Evolutionary conservation across 208 protist species (phyloP).

Genomic region (Trypanosoma platydactyli): DNA sequence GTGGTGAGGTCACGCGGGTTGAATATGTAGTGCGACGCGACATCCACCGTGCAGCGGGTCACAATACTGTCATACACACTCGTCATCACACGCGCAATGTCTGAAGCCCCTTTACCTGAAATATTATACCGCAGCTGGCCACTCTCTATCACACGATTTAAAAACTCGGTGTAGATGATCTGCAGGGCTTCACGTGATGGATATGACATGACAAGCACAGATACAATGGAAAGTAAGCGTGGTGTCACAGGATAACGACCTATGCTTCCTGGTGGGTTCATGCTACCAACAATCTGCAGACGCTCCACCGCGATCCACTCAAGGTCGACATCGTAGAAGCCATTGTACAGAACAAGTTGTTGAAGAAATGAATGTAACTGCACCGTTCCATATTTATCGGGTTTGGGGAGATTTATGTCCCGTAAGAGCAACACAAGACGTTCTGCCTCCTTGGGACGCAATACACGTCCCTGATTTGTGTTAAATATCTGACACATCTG

Average conservation of each 20-base stretch:
- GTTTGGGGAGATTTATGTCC: conserved; percentile 97
- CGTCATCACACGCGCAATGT: conserved; percentile 93
- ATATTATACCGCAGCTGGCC: conserved; percentile 67
- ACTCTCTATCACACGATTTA: conserved; percentile 90
- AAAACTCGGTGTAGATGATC: conserved; percentile 93
- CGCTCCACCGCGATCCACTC: conserved; percentile 96
- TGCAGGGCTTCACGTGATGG: conserved; percentile 92
- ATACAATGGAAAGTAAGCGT: conserved; percentile 96
- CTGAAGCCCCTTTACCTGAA: conserved; percentile 68
- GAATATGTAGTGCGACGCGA: conserved; percentile 97
- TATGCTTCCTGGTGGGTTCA: conserved; percentile 96
- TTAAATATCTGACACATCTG: conserved; percentile 93
- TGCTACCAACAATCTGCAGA: conserved; percentile 95
- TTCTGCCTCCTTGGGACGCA: conserved; percentile 95
- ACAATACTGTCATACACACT: conserved; percentile 92
- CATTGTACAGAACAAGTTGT: conserved; percentile 96
- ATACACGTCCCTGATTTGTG: conserved; percentile 92
- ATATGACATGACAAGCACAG: conserved; percentile 93
- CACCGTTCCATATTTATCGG: conserved; percentile 97
- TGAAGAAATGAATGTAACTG: conserved; percentile 97
- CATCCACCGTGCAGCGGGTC: conserved; percentile 92
- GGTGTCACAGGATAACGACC: conserved; percentile 93
- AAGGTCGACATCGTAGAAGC: conserved; percentile 95
- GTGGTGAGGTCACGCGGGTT: conserved; percentile 96
- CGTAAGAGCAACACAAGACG: conserved; percentile 95